Base-by-base conservation (phyloP, 805 yeast species). In the Ogataea populi-albae region DNA sequence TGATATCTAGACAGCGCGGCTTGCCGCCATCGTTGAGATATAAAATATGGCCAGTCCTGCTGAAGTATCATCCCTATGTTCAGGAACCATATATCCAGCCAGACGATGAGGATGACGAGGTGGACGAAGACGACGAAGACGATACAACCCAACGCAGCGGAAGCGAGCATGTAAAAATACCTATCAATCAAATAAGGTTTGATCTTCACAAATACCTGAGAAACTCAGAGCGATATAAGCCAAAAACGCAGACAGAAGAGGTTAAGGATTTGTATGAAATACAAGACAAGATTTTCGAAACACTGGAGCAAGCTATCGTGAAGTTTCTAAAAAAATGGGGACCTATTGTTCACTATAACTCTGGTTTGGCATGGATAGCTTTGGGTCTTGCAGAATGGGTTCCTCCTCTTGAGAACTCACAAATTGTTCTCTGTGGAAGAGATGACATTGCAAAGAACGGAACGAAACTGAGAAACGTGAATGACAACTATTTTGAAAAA, bases 311-410 rank as follows among this genome's bases (percentile, higher is more conserved):
- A 23, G 70, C 95, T 5, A 73, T 88, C 11, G 52, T 69, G 28
- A 71, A 71, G 38, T 89, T 89, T 54, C 61, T 84, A 25, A 61
- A 61, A 20, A 86, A 86, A 62, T 88, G 95, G 95, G 89, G 93
- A 5, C 67, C 69, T 24, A 68, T 80, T 38, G 74, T 86, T 35
- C 79, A 78, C 47, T 89, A 89, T 55, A 93, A 86, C 57, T 71
- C 81, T 28, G 89, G 94, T 0, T 68, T 88, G 50, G 72, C 91
- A 3, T 88, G 96, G 96, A 75, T 86, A 14, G 96, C 96, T 0
- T 62, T 86, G 21, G 88, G 87, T 8, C 62, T 89, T 29, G 91
- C 95, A 1, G 95, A 87, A 57, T 88, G 95, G 95, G 72, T 78
- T 21, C 89, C 94, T 5, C 86, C 85, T 1, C 60, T 77, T 24